Evolutionary conservation across 139 green algal genomes (phyloP).

Genomic region (Tetradesmus lagerheimii): DNA sequence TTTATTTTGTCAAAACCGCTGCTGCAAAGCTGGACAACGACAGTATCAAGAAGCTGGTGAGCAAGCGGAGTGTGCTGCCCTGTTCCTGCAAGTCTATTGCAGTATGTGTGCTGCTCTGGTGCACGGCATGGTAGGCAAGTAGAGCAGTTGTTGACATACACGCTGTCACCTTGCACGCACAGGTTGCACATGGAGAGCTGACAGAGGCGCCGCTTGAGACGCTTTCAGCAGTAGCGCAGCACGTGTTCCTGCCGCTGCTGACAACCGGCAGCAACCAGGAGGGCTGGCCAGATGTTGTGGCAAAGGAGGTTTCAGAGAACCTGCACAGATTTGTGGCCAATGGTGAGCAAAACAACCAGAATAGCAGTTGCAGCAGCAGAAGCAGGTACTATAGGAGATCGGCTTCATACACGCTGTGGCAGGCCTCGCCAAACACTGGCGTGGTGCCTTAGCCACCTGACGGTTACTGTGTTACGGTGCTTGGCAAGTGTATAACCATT

Average conservation of each 20-base stretch:
- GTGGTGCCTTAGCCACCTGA: too few species aligned
- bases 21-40: slow-evolving; percentile 71
- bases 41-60: slow-evolving; percentile 75
- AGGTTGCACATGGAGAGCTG: slow-evolving; percentile 86
- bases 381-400: too few species aligned
- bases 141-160: background rate
- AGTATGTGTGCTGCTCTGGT: background rate
- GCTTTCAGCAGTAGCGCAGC: slow-evolving; percentile 76
- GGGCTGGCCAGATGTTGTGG: slow-evolving; percentile 88
- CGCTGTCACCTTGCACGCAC: background rate
- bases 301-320: slow-evolving; percentile 87
- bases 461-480: background rate
- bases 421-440: too few species aligned
- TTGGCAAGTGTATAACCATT: background rate
- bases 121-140: background rate
- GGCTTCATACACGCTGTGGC: too few species aligned
- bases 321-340: slow-evolving; percentile 91
- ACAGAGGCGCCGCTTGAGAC: slow-evolving; percentile 83
- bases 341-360: slow-evolving; percentile 52
- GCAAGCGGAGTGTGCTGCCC: background rate
- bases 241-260: slow-evolving; percentile 91
- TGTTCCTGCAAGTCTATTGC: background rate
- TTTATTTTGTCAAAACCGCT: slow-evolving; percentile 88
- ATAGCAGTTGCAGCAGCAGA: too few species aligned
- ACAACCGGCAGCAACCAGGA: slow-evolving; percentile 81